These are phyloP conservation scores for Phoma herbarum DNA, from an alignment of 2,329 filamentous ascomycete species.

Conservation along the genomic window DNA sequence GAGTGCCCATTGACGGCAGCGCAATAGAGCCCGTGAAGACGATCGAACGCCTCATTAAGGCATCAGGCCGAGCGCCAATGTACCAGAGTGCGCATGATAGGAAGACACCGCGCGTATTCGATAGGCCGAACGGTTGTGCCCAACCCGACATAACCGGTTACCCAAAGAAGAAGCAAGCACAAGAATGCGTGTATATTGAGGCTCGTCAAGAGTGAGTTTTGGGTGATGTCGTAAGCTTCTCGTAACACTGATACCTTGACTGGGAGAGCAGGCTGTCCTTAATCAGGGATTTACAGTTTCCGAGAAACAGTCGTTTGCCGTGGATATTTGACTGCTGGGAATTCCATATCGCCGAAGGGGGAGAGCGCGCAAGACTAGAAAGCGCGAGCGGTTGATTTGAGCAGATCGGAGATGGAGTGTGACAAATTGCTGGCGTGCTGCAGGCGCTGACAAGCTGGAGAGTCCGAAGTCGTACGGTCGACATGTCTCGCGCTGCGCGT, in stretches of 20 bases:
- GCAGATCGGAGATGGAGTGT: slow-evolving; percentile 4
- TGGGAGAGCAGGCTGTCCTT: neutral
- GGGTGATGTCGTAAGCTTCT: neutral
- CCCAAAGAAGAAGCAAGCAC: slow-evolving; percentile 3
- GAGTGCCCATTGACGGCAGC: neutral
- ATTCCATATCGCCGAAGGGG: neutral
- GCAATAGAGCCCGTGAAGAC: neutral
- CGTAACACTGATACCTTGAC: neutral
- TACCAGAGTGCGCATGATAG: slow-evolving; percentile 1
- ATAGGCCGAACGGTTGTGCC: slow-evolving; percentile 5
- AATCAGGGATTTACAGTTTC: too few relatives aligned
- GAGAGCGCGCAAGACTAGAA: neutral
- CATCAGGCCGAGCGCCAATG: slow-evolving; percentile 5
- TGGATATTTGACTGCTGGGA: neutral
- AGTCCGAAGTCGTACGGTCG: slow-evolving; percentile 3
- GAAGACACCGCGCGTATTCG: neutral
- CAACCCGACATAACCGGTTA: slow-evolving; percentile 6
- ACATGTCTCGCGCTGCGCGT: slow-evolving; percentile 6
- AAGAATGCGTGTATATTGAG: neutral
- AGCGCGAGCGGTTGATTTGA: neutral
- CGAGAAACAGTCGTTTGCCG: neutral
- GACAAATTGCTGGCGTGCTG: slow-evolving; percentile 1
- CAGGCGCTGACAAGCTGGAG: slow-evolving; percentile 1
- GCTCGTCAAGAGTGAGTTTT: neutral
- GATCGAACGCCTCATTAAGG: slow-evolving; percentile 11